Percentiles rank a stretch among this genome's conserved stretches.
phyloP scores from a whole-genome alignment of 2,329 filamentous ascomycete species.

The Arthrinium puccinioides region DNA sequence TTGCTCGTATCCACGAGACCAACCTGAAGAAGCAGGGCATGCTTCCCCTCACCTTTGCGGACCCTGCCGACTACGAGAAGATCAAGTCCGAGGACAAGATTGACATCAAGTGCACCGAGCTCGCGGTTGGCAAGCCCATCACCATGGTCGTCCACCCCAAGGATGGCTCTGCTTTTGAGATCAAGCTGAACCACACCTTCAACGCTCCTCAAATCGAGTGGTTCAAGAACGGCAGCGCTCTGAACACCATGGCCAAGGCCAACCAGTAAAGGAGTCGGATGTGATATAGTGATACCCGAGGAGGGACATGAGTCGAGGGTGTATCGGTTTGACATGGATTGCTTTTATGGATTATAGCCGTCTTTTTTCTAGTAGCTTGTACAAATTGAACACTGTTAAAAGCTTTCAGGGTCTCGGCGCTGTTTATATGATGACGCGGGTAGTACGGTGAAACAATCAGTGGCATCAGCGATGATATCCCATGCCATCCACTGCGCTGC shows the following conservation, averaged over 20 bases:
- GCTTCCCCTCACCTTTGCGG: conserved; percentile 92
- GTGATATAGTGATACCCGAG: conserved; percentile 4
- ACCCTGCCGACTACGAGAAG: conserved; percentile 97
- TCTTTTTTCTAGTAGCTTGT: conserved; percentile 24
- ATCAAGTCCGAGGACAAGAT: conserved; percentile 86
- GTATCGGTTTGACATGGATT: conserved; percentile 21
- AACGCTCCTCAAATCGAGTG: conserved; percentile 97
- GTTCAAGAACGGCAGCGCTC: conserved; percentile 96
- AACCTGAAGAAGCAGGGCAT: conserved; percentile 99
- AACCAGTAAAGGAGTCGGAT: conserved; percentile 16
- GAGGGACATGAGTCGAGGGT: conserved; percentile 16
- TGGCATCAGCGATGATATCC: no score
- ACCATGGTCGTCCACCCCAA: conserved; percentile 89
- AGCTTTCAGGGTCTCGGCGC: no score
- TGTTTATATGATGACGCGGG: no score
- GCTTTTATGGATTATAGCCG: conserved; percentile 18
- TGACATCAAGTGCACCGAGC: conserved; percentile 80
- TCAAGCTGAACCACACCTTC: conserved; percentile 90
- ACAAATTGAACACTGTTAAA: no score
- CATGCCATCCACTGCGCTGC: no score
- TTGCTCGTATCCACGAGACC: conserved; percentile 99
- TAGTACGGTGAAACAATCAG: no score
- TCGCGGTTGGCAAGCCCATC: conserved; percentile 87
- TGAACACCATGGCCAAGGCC: conserved; percentile 95
- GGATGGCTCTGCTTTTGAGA: conserved; percentile 69